These are phyloP conservation scores for Arctium lappa DNA, from an alignment of 129 eudicot species.

Conservation along the genomic window DNA sequence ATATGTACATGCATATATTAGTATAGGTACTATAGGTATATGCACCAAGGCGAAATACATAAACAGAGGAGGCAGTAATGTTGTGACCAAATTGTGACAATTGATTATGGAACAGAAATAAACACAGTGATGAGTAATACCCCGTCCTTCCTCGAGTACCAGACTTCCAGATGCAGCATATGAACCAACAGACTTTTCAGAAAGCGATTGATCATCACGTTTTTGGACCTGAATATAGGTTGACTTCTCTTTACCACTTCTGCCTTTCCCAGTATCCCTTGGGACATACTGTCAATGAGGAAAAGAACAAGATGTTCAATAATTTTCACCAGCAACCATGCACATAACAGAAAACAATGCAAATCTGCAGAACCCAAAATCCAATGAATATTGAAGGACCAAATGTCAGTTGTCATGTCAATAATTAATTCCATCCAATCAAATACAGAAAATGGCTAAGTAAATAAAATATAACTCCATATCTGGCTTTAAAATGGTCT, in stretches of 20 bases:
- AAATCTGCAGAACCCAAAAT: conserved; percentile 4
- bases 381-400: neutral
- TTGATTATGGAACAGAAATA: neutral
- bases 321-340: conserved; percentile 4
- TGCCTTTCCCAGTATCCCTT: conserved; percentile 57
- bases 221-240: conserved; percentile 54
- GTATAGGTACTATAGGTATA: neutral
- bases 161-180: conserved; percentile 49
- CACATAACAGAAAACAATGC: conserved; percentile 19
- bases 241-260: conserved; percentile 64
- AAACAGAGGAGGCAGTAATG: neutral
- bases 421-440: neutral
- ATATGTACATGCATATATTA: neutral
- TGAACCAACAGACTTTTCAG: conserved; percentile 38
- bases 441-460: neutral
- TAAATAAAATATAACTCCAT: no score
- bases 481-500: neutral
- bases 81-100: neutral
- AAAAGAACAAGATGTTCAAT: conserved; percentile 20
- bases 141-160: conserved; percentile 46
- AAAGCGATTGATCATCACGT: conserved; percentile 47
- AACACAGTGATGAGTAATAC: conserved; percentile 31
- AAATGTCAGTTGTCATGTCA: neutral
- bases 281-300: conserved; percentile 62
- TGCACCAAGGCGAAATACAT: neutral